Conservation (phyloP, 768 basidiomycete genomes). For the Kwoniella dendrophila region DNA sequence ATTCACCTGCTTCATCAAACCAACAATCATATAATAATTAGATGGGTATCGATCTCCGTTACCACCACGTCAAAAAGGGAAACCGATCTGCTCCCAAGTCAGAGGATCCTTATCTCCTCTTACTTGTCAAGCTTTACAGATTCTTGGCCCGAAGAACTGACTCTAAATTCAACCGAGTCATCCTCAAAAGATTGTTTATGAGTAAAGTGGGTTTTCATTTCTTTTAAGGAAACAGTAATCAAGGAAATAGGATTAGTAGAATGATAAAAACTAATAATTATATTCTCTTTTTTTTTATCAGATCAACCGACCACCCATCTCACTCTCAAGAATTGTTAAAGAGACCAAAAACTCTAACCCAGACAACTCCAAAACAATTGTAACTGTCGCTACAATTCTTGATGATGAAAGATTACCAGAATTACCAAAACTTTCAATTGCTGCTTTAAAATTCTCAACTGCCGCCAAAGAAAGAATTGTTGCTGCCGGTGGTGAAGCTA, state of each 20-base stretch:
- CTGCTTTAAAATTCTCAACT: constrained; percentile 92
- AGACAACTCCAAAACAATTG: constrained; percentile 72
- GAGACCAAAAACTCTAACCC: constrained; percentile 65
- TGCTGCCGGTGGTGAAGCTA: constrained; percentile 88
- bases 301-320: constrained; percentile 93
- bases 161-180: constrained; percentile 90
- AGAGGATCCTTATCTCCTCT: constrained; percentile 97
- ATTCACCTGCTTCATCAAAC: no score
- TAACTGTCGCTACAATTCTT: constrained; percentile 87
- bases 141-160: constrained; percentile 98
- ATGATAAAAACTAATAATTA: neutral
- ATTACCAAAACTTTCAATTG: constrained; percentile 87
- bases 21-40: constrained; percentile 3
- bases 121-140: constrained; percentile 99
- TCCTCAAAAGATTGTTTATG: constrained; percentile 90
- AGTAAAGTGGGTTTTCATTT: constrained; percentile 63
- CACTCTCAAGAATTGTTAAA: constrained; percentile 86
- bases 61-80: constrained; percentile 99
- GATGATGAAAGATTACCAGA: constrained; percentile 87
- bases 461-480: constrained; percentile 92
- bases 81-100: constrained; percentile 91
- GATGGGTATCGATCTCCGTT: constrained; percentile 89
- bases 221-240: neutral
- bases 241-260: neutral
- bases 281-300: constrained; percentile 3